Evolutionary conservation across 345 rosid genomes (phyloP).

Genomic region (Sapria himalayana): DNA sequence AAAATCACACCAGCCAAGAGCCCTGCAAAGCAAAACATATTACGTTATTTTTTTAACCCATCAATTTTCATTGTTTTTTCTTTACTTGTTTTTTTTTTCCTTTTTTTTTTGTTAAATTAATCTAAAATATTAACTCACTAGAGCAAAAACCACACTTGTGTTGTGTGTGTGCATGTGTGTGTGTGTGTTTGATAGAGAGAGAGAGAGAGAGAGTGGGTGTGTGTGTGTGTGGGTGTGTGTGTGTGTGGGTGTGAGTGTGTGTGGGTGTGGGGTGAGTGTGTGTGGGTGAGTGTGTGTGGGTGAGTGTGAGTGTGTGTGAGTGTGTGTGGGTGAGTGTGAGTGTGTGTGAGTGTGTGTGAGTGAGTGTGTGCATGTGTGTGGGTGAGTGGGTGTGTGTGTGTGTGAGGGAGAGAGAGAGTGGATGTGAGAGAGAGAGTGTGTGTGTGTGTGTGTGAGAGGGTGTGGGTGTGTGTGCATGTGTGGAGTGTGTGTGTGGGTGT

Average conservation of each 20-base stretch:
- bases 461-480: background rate
- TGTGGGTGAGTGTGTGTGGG: too few relatives aligned
- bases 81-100: too few relatives aligned
- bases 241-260: background rate
- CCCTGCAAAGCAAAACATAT: constrained; percentile 28
- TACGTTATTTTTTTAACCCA: too few relatives aligned
- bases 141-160: background rate
- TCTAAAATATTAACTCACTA: background rate
- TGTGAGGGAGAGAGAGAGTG: constrained; percentile 1
- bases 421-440: too few relatives aligned
- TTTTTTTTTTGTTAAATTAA: constrained; percentile 3
- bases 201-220: background rate
- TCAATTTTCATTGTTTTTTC: too few relatives aligned
- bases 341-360: background rate
- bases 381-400: background rate
- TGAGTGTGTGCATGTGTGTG: background rate
- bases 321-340: background rate
- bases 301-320: background rate
- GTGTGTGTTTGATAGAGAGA: constrained; percentile 1
- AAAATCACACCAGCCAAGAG: constrained; percentile 78
- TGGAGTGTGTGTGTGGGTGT: background rate
- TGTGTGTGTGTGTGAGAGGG: background rate
- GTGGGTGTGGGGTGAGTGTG: background rate
- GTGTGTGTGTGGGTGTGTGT: background rate
- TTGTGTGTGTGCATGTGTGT: background rate